Percentiles rank a stretch among this genome's conserved stretches.
phyloP scores from a whole-genome alignment of 768 basidiomycete genomes.

The Gautieria morchelliformis region DNA sequence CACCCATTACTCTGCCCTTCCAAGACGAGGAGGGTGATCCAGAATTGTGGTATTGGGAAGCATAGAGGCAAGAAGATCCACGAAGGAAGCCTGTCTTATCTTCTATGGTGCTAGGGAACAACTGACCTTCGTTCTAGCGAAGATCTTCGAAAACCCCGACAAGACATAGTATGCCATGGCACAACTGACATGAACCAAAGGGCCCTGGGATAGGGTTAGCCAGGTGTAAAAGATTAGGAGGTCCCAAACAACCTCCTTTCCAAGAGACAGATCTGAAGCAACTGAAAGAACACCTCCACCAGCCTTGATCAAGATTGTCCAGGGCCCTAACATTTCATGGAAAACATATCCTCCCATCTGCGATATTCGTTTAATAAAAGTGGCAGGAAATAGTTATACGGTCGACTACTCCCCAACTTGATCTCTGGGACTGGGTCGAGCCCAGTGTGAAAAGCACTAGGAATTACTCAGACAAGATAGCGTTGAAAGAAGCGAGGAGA shows the following conservation, averaged over 20 bases:
- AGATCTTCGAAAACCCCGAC: slow-evolving; percentile 61
- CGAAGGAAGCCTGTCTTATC: no score
- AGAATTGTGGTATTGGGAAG: no score
- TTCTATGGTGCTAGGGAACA: no score
- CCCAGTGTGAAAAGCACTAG: slow-evolving; percentile 70
- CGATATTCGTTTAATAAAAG: not conserved
- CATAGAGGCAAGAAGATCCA: no score
- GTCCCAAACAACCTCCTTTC: slow-evolving; percentile 59
- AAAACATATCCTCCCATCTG: slow-evolving; percentile 83
- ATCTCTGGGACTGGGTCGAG: slow-evolving; percentile 56
- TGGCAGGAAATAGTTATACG: not conserved
- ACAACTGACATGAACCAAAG: slow-evolving; percentile 76
- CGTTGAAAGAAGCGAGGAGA: not conserved
- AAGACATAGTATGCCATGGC: slow-evolving; percentile 72
- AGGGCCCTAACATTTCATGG: slow-evolving; percentile 75
- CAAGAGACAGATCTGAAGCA: slow-evolving; percentile 75
- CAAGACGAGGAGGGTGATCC: no score
- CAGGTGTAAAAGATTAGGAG: slow-evolving; percentile 7
- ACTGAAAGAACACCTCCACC: slow-evolving; percentile 77
- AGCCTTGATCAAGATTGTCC: slow-evolving; percentile 80
- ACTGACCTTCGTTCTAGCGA: slow-evolving; percentile 64
- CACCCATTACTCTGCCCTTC: no score
- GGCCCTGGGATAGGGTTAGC: slow-evolving; percentile 38
- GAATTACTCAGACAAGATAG: slow-evolving; percentile 1
- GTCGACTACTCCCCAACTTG: slow-evolving; percentile 45